phyloP scores from a whole-genome alignment of 768 basidiomycete genomes.

The Lactarius psammicola region DNA sequence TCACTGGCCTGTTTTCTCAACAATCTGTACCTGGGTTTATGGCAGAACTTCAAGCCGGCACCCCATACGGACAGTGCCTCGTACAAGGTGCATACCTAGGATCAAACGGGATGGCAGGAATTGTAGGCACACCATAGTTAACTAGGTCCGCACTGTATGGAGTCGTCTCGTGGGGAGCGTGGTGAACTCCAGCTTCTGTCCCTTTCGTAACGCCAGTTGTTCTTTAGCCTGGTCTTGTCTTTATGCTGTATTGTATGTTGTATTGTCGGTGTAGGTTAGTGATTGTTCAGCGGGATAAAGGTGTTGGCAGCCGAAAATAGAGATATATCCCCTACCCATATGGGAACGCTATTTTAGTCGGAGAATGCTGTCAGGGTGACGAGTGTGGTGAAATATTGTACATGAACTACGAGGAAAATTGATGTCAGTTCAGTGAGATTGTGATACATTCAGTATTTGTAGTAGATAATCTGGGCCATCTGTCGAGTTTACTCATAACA shows the following conservation, averaged over 20 bases:
- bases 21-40: not conserved
- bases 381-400: not conserved
- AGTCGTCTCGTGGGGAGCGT: not conserved
- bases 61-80: not conserved
- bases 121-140: not conserved
- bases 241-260: constrained; percentile 3
- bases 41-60: not conserved
- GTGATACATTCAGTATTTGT: not conserved
- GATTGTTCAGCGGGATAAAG: not conserved
- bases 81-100: not conserved
- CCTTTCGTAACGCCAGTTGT: not conserved
- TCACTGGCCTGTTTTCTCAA: constrained; percentile 6
- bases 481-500: constrained; percentile 23
- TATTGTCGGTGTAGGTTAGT: not conserved
- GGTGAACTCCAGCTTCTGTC: not conserved
- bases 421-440: not conserved
- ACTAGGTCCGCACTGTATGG: not conserved
- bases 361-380: not conserved
- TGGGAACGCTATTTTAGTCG: not conserved
- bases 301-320: not conserved
- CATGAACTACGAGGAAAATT: not conserved
- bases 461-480: not conserved
- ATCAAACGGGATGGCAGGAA: constrained; percentile 5
- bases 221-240: not conserved
- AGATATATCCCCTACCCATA: not conserved